These are phyloP conservation scores for Aspergillus proliferans DNA, from an alignment of 2,329 filamentous ascomycete species.

Conservation along the genomic window DNA sequence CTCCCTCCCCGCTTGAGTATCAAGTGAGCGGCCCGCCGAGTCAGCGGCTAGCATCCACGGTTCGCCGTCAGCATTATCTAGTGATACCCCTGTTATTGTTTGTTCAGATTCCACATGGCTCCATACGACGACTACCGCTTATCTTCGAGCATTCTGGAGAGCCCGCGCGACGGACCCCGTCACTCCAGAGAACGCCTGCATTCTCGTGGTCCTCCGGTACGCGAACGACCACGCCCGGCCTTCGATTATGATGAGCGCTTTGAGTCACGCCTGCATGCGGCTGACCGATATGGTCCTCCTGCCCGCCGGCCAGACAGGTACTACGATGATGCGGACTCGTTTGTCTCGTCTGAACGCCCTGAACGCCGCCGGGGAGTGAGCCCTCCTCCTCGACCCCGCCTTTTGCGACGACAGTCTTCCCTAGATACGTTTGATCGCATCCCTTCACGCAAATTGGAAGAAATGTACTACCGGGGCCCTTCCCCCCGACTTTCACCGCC, in stretches of 20 bases:
- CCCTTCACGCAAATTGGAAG: slow-evolving; percentile 50
- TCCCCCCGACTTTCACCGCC: slow-evolving; percentile 53
- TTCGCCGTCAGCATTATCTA: slow-evolving; percentile 10
- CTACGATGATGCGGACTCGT: slow-evolving; percentile 37
- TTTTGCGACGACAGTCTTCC: slow-evolving; percentile 77
- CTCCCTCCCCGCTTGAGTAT: slow-evolving; percentile 9
- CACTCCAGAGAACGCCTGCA: slow-evolving; percentile 37
- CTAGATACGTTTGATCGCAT: slow-evolving; percentile 84
- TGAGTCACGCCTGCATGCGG: slow-evolving; percentile 36
- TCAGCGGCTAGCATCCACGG: slow-evolving; percentile 34
- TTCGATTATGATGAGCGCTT: slow-evolving; percentile 31
- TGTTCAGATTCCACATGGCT: slow-evolving; percentile 21
- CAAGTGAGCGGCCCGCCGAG: slow-evolving; percentile 21
- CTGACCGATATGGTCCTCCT: slow-evolving; percentile 40
- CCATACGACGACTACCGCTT: slow-evolving; percentile 34
- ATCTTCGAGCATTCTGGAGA: slow-evolving; percentile 26
- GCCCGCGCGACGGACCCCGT: slow-evolving; percentile 34
- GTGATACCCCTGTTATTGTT: not conserved
- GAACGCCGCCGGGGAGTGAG: slow-evolving; percentile 51
- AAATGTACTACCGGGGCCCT: slow-evolving; percentile 33
- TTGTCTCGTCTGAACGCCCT: slow-evolving; percentile 29
- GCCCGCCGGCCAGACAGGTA: slow-evolving; percentile 31
- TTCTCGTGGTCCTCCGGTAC: slow-evolving; percentile 29
- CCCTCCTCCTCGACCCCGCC: slow-evolving; percentile 55
- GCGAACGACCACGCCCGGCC: slow-evolving; percentile 28